Percentiles rank a stretch among this genome's conserved stretches.
phyloP scores from a whole-genome alignment of 371 early-diverging fungal species.

The Mycotypha africana region DNA sequence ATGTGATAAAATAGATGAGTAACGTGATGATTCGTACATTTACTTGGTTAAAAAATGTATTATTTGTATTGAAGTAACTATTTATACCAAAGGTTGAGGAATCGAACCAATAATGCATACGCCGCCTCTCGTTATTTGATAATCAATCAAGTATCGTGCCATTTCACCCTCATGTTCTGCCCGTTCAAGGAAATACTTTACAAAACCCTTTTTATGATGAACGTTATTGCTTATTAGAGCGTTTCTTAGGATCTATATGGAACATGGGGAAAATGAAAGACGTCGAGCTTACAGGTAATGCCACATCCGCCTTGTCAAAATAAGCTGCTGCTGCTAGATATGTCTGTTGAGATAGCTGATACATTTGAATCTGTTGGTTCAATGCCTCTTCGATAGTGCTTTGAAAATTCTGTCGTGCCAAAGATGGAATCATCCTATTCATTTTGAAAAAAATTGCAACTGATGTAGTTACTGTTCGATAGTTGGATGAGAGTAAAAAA shows the following conservation, averaged over 20 bases:
- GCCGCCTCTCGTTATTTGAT: conserved; percentile 61
- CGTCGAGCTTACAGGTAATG: conserved; percentile 37
- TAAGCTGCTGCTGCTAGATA: conserved; percentile 50
- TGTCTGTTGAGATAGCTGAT: conserved; percentile 48
- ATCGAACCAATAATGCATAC: conserved; percentile 29
- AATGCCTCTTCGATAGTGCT: conserved; percentile 50
- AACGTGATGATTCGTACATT: too few species aligned
- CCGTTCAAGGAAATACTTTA: conserved; percentile 53
- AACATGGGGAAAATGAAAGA: not conserved
- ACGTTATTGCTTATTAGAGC: too few species aligned
- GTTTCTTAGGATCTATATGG: too few species aligned
- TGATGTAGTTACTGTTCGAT: too few species aligned
- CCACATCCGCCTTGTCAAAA: conserved; percentile 43
- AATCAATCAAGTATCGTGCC: conserved; percentile 53
- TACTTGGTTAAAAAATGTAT: too few species aligned
- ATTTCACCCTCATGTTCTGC: conserved; percentile 43
- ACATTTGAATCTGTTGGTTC: conserved; percentile 50
- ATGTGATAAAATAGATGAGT: too few species aligned
- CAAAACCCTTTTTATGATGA: conserved; percentile 32
- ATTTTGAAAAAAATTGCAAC: too few species aligned
- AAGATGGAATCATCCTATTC: conserved; percentile 14
- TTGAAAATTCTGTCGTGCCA: conserved; percentile 59
- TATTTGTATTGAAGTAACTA: not conserved
- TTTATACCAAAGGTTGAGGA: conserved; percentile 26
- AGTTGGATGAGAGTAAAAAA: not conserved